These are phyloP conservation scores for Arachis monticola DNA, from an alignment of 331 rosid genomes.

Conservation along the genomic window DNA sequence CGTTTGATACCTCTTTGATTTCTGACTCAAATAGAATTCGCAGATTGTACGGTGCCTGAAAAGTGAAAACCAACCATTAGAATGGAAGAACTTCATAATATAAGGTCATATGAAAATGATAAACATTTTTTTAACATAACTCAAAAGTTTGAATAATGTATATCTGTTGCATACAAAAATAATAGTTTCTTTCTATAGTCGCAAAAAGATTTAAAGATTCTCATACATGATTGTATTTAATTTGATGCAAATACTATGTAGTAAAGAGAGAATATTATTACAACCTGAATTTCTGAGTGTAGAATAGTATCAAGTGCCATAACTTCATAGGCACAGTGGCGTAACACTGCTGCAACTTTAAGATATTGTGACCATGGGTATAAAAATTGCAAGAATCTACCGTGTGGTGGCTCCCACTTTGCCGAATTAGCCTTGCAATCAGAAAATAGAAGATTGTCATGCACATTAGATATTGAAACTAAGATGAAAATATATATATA, in stretches of 20 bases:
- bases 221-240: background rate
- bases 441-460: background rate
- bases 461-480: too few species aligned
- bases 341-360: constrained; percentile 67
- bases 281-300: constrained; percentile 82
- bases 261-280: background rate
- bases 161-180: too few species aligned
- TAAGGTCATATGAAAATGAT: background rate
- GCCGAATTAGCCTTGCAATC: constrained; percentile 65
- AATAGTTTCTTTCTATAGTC: too few species aligned
- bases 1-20: constrained; percentile 61
- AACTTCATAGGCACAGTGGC: constrained; percentile 75
- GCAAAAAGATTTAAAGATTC: background rate
- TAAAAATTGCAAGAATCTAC: constrained; percentile 66
- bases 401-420: constrained; percentile 94
- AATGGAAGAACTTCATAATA: background rate
- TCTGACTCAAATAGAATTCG: constrained; percentile 58
- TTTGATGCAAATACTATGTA: constrained; percentile 16
- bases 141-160: too few species aligned
- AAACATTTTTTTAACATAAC: too few species aligned
- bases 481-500: too few species aligned
- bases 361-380: constrained; percentile 78
- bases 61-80: background rate
- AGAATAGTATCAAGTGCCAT: constrained; percentile 80
- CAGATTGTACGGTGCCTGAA: constrained; percentile 70